These are phyloP conservation scores for Abelmoschus esculentus DNA, from an alignment of 345 rosid genomes.

Conservation along the genomic window DNA sequence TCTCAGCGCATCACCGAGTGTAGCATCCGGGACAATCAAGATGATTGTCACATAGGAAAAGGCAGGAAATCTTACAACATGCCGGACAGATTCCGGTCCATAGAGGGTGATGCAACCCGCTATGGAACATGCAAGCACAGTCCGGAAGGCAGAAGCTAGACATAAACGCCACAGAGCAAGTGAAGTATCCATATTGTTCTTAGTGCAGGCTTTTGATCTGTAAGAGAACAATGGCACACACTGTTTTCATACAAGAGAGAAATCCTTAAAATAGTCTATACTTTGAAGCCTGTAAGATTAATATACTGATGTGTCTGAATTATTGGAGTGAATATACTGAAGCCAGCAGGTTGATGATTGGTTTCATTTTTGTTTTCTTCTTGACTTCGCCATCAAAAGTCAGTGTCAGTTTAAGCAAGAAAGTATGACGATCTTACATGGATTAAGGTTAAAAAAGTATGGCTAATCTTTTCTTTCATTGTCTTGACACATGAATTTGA, in stretches of 20 bases:
- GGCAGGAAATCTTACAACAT: slow-evolving; percentile 43
- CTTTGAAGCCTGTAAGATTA: neutral
- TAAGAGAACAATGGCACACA: neutral
- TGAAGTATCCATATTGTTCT: neutral
- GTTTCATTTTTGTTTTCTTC: neutral
- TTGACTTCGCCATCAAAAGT: neutral
- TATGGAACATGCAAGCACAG: slow-evolving; percentile 53
- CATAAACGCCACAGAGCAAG: slow-evolving; percentile 26
- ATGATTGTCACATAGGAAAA: slow-evolving; percentile 64
- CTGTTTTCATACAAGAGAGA: neutral
- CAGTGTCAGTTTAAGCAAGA: neutral
- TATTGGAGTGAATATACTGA: neutral
- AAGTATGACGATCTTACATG: neutral
- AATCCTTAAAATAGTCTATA: neutral
- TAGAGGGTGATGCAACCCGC: slow-evolving; percentile 56
- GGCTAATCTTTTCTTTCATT: neutral
- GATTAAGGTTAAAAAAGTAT: neutral
- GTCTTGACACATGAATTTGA: neutral
- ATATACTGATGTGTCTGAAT: neutral
- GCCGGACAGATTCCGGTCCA: slow-evolving; percentile 35
- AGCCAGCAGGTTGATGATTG: neutral
- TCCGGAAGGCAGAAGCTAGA: slow-evolving; percentile 44
- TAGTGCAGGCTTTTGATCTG: neutral
- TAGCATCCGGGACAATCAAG: slow-evolving; percentile 61
- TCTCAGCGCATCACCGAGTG: slow-evolving; percentile 54